Evolutionary conservation across 2,329 filamentous ascomycete genomes (phyloP).

Genomic region (Penicillium corylophilum): DNA sequence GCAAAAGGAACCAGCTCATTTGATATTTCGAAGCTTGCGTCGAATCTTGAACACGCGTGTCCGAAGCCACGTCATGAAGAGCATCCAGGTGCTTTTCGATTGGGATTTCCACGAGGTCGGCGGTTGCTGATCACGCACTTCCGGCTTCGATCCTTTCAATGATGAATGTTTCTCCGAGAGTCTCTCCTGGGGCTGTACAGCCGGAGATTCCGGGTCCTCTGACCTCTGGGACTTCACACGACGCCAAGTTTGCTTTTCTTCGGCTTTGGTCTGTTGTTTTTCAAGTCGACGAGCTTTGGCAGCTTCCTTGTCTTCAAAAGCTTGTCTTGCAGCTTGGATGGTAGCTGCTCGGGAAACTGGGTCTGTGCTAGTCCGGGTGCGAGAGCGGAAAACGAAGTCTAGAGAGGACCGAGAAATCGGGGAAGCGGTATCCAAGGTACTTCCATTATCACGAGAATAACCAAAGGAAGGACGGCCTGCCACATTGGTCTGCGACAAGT

Average conservation of each 20-base stretch:
- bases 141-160: slow-evolving; percentile 1
- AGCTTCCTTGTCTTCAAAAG: slow-evolving; percentile 60
- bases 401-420: slow-evolving; percentile 57
- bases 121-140: slow-evolving; percentile 9
- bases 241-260: slow-evolving; percentile 44
- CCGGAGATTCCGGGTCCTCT: slow-evolving; percentile 9
- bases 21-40: slow-evolving; percentile 32
- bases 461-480: slow-evolving; percentile 49
- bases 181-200: slow-evolving; percentile 14
- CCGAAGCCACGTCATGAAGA: slow-evolving; percentile 58
- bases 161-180: slow-evolving; percentile 22
- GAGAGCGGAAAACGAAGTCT: slow-evolving; percentile 55
- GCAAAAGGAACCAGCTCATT: slow-evolving; percentile 22
- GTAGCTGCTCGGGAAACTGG: slow-evolving; percentile 55
- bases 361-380: slow-evolving; percentile 51
- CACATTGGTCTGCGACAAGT: slow-evolving; percentile 54
- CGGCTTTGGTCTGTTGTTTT: slow-evolving; percentile 52
- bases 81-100: slow-evolving; percentile 48
- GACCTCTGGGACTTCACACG: slow-evolving; percentile 39
- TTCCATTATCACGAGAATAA: slow-evolving; percentile 52
- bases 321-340: slow-evolving; percentile 56
- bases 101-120: slow-evolving; percentile 32
- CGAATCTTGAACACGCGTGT: slow-evolving; percentile 55
- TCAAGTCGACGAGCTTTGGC: slow-evolving; percentile 57
- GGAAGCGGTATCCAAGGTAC: slow-evolving; percentile 51